Conservation (phyloP, 768 basidiomycete genomes). For the Hericium alpestre region DNA sequence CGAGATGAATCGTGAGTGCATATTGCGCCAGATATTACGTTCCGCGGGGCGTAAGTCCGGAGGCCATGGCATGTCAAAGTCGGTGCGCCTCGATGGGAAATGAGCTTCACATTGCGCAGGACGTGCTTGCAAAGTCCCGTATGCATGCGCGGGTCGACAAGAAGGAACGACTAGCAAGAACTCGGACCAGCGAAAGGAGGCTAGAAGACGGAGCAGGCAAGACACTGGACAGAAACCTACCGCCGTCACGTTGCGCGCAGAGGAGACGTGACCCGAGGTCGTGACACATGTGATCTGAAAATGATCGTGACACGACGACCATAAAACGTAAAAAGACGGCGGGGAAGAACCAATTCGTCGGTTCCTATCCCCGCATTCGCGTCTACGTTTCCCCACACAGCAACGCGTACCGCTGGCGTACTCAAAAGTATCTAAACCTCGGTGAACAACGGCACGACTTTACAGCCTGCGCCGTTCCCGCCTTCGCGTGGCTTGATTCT, state of each 20-base stretch:
- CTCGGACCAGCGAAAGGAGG: not conserved
- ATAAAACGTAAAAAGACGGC: not conserved
- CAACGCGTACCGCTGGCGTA: not conserved
- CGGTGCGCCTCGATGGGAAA: constrained; percentile 2
- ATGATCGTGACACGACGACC: not conserved
- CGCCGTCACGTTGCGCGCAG: not conserved
- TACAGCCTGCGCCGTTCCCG: too few relatives aligned
- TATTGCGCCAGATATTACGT: not conserved
- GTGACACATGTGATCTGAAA: not conserved
- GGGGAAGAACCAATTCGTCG: not conserved
- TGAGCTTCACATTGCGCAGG: constrained; percentile 23
- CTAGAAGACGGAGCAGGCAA: not conserved
- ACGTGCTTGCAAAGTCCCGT: constrained; percentile 14
- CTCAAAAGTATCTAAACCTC: too few relatives aligned
- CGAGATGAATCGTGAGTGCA: not conserved
- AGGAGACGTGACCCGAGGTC: not conserved
- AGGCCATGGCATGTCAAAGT: constrained; percentile 1
- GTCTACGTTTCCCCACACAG: not conserved
- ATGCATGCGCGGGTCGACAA: constrained; percentile 22
- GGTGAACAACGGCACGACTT: too few relatives aligned
- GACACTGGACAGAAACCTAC: not conserved
- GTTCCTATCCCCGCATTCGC: not conserved
- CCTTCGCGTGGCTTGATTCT: too few relatives aligned
- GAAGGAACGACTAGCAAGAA: too few relatives aligned
- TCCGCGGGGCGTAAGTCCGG: not conserved